phyloP scores from a whole-genome alignment of 768 basidiomycete genomes.

The Trametes cubensis region DNA sequence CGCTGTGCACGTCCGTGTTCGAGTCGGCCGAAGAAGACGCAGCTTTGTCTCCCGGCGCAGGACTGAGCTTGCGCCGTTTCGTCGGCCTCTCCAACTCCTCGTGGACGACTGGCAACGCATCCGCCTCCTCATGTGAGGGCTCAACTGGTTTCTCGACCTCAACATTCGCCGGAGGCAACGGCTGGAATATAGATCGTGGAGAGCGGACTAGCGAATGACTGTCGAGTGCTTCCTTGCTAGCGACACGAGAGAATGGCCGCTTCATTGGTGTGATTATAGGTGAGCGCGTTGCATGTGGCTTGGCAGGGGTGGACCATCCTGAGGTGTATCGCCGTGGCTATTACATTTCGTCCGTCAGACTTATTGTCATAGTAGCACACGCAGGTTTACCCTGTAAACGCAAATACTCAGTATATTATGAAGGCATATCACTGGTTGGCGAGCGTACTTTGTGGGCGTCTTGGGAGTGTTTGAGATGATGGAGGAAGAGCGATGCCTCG shows the following conservation, averaged over 20 bases:
- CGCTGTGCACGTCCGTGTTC: not conserved
- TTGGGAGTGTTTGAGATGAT: conserved; percentile 2
- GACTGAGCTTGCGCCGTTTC: conserved; percentile 17
- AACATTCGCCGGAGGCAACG: conserved; percentile 2
- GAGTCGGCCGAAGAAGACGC: not conserved
- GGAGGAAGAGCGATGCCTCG: conserved; percentile 13
- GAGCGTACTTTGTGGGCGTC: conserved; percentile 18
- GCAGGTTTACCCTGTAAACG: not conserved
- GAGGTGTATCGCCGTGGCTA: conserved; percentile 8
- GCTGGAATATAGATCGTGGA: conserved; percentile 11
- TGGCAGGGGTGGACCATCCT: conserved; percentile 2
- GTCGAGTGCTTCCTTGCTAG: not conserved
- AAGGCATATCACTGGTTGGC: not conserved
- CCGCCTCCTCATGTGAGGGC: not conserved
- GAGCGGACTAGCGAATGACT: not conserved
- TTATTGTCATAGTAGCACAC: no score
- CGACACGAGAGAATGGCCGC: not conserved
- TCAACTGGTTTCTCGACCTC: not conserved
- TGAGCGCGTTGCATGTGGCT: not conserved
- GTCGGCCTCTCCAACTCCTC: conserved; percentile 3
- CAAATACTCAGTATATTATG: not conserved
- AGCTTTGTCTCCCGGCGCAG: not conserved
- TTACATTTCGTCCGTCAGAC: not conserved
- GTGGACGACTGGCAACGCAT: not conserved
- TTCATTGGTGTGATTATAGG: conserved; percentile 9